Evolutionary conservation across 805 yeast species (phyloP).

Genomic region (Kodamaea nitidulidarum): DNA sequence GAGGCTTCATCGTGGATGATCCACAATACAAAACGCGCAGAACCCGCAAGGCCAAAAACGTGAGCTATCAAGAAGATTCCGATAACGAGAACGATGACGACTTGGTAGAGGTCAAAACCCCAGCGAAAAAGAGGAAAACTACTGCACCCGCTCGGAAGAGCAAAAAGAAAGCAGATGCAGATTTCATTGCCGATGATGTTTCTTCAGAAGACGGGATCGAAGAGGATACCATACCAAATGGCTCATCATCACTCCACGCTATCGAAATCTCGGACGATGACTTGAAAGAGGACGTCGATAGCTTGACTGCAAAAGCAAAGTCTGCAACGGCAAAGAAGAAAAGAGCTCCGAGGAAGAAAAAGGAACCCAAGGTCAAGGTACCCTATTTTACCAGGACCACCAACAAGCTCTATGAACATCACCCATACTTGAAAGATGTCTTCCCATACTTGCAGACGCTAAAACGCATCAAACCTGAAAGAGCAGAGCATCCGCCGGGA

Average conservation of each 20-base stretch:
- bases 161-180: constrained; percentile 15
- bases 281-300: constrained; percentile 16
- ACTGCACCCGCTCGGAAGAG: constrained; percentile 1
- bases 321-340: constrained; percentile 19
- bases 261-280: constrained; percentile 24
- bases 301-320: constrained; percentile 12
- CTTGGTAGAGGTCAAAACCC: constrained; percentile 1
- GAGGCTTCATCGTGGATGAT: constrained; percentile 43
- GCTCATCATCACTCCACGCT: constrained; percentile 21
- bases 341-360: constrained; percentile 27
- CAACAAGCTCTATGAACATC: constrained; percentile 60
- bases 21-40: constrained; percentile 22
- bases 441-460: constrained; percentile 59
- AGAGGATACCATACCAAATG: constrained; percentile 15
- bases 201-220: constrained; percentile 12
- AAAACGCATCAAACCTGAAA: constrained; percentile 45
- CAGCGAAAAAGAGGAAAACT: constrained; percentile 3
- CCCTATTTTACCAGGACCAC: constrained; percentile 72
- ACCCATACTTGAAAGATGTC: constrained; percentile 72
- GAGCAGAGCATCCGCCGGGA: constrained; percentile 73
- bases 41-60: constrained; percentile 8
- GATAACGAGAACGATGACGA: constrained; percentile 17
- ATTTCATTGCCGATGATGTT: constrained; percentile 8
- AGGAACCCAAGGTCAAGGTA: constrained; percentile 50
- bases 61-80: constrained; percentile 24